These are phyloP conservation scores for Pseudoperonospora humuli DNA, from an alignment of 352 stramenopile species.

Conservation along the genomic window DNA sequence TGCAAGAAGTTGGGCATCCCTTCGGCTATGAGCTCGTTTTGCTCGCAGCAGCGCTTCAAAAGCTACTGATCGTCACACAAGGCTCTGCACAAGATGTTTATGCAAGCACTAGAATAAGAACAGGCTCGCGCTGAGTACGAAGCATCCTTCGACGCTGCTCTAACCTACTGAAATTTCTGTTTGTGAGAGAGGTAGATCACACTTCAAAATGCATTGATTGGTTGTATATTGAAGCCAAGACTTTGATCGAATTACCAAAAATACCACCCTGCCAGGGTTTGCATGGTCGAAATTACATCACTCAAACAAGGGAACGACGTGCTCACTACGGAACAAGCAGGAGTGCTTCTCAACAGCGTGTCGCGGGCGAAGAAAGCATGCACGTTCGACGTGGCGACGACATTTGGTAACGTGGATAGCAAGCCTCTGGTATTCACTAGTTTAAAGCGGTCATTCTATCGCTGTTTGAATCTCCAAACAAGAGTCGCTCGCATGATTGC, in stretches of 20 bases:
- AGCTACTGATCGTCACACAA: conserved; percentile 94
- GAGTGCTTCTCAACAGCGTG: no score
- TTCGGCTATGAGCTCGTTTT: conserved; percentile 85
- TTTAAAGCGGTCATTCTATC: conserved; percentile 7
- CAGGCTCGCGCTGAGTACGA: conserved; percentile 6
- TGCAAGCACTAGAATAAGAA: conserved; percentile 38
- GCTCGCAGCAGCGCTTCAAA: conserved; percentile 95
- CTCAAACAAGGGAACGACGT: no score
- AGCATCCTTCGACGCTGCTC: conserved; percentile 51
- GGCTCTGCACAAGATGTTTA: conserved; percentile 92
- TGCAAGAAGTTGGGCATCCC: conserved; percentile 89
- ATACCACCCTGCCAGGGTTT: no score
- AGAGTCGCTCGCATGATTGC: background rate
- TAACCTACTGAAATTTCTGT: no score
- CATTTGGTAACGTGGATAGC: conserved; percentile 12
- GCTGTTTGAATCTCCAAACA: conserved; percentile 9
- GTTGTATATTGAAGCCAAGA: no score
- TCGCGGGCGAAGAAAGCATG: conserved; percentile 6
- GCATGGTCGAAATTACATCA: no score
- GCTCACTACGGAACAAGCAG: conserved; percentile 2
- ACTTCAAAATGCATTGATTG: no score
- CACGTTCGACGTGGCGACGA: conserved; percentile 10
- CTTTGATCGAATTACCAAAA: no score
- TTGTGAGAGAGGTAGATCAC: no score
- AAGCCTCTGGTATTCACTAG: no score